These are phyloP conservation scores for Euphorbia tirucalli DNA, from an alignment of 345 rosid genomes.

Conservation along the genomic window DNA sequence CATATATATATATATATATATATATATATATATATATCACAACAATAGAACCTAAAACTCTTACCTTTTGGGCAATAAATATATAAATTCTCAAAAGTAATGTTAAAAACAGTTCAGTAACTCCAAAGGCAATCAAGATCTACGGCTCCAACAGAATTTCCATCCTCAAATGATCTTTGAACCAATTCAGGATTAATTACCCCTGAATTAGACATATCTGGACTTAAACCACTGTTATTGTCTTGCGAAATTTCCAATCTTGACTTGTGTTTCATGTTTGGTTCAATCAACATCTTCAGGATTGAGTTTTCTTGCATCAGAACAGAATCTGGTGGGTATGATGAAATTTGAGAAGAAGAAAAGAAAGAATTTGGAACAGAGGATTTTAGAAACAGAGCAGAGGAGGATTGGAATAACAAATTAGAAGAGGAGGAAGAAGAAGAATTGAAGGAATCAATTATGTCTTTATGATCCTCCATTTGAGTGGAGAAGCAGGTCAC, in stretches of 20 bases:
- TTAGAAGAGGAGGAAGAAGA: slow-evolving; percentile 36
- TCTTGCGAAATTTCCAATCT: slow-evolving; percentile 17
- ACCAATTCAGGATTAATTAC: slow-evolving; percentile 28
- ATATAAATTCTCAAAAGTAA: not conserved
- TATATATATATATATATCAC: not conserved
- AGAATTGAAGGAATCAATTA: slow-evolving; percentile 12
- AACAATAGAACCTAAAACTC: not conserved
- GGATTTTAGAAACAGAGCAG: slow-evolving; percentile 22
- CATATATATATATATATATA: not conserved
- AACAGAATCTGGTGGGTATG: slow-evolving; percentile 18
- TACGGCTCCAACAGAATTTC: slow-evolving; percentile 33
- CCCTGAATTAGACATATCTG: slow-evolving; percentile 14
- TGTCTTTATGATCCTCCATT: slow-evolving; percentile 19
- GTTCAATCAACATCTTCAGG: slow-evolving; percentile 47
- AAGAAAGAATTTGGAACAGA: slow-evolving; percentile 4
- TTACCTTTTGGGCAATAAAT: not conserved
- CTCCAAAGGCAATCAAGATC: slow-evolving; percentile 53
- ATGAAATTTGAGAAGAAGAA: slow-evolving; percentile 9
- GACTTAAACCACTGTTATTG: not conserved
- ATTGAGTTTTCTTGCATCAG: slow-evolving; percentile 30
- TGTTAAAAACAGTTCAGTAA: slow-evolving; percentile 23
- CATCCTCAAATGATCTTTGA: slow-evolving; percentile 25
- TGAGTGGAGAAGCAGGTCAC: slow-evolving; percentile 36
- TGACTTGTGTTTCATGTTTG: slow-evolving; percentile 4
- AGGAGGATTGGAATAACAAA: slow-evolving; percentile 27